Percentiles rank a stretch among this genome's conserved stretches.
Conservation (phyloP, 2,329 filamentous ascomycete species). For the Teratosphaeria gauchensis region DNA sequence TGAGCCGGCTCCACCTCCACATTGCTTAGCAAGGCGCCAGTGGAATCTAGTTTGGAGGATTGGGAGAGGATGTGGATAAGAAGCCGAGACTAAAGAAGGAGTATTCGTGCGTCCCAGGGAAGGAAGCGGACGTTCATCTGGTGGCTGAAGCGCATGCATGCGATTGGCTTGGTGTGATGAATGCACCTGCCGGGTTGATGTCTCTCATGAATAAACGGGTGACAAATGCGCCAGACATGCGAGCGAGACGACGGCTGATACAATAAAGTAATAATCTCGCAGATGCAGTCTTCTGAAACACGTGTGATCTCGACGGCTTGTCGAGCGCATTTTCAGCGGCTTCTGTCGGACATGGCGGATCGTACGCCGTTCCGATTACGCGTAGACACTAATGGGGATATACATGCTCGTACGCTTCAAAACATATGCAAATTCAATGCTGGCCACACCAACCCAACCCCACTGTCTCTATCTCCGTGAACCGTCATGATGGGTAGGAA, state of each 20-base stretch:
- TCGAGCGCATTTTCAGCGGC: too few species aligned
- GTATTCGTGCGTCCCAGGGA: too few species aligned
- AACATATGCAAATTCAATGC: background rate
- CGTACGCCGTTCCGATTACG: background rate
- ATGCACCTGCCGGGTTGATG: background rate
- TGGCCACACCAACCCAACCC: background rate
- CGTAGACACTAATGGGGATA: background rate
- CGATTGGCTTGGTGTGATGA: background rate
- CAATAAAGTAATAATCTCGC: background rate
- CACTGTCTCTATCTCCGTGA: background rate
- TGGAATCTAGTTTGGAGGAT: background rate
- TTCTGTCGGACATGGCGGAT: background rate
- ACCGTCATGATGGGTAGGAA: background rate
- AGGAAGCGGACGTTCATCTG: background rate
- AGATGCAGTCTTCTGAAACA: too few species aligned
- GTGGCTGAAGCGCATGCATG: background rate
- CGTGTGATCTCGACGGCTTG: too few species aligned
- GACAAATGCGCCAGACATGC: background rate
- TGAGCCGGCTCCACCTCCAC: background rate
- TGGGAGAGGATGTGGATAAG: background rate
- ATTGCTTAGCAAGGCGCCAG: background rate
- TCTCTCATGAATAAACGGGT: too few species aligned
- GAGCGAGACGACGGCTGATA: background rate
- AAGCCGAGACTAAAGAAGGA: background rate
- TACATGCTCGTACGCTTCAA: conserved; percentile 2